These are phyloP conservation scores for Penicillium expansum DNA, from an alignment of 2,329 filamentous ascomycete genomes.

Conservation along the genomic window DNA sequence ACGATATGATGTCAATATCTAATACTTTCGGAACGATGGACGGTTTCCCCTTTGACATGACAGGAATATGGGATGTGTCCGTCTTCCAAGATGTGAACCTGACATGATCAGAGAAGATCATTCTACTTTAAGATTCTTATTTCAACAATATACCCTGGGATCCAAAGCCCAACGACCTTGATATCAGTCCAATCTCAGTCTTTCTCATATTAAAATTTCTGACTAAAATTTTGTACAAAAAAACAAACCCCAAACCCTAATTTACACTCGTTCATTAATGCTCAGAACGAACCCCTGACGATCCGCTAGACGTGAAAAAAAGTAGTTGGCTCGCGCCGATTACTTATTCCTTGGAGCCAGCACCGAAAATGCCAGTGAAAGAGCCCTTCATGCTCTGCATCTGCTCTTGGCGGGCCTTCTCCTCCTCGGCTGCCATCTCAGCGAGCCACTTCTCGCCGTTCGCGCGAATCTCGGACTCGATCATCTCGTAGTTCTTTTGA, in stretches of 20 bases:
- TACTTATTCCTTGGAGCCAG: conserved; percentile 29
- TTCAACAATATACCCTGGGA: conserved; percentile 22
- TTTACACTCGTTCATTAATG: conserved; percentile 36
- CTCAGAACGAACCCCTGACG: conserved; percentile 30
- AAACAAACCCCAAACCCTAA: conserved; percentile 32
- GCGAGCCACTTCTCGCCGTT: conserved; percentile 95
- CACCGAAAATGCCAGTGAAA: conserved; percentile 58
- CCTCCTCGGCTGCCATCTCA: conserved; percentile 84
- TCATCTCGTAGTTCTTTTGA: conserved; percentile 80
- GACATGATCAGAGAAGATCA: conserved; percentile 7
- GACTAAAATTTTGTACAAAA: conserved; percentile 28
- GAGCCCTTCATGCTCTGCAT: conserved; percentile 89
- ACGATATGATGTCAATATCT: conserved; percentile 49
- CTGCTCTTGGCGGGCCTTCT: conserved; percentile 84
- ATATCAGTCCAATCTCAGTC: conserved; percentile 20
- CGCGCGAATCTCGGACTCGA: conserved; percentile 87
- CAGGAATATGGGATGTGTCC: conserved; percentile 46
- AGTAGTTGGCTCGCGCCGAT: conserved; percentile 14
- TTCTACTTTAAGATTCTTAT: conserved; percentile 10
- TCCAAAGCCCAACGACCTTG: conserved; percentile 6
- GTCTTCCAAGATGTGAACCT: conserved; percentile 43
- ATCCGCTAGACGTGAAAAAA: conserved; percentile 24
- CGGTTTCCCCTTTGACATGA: conserved; percentile 48
- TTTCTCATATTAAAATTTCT: conserved; percentile 24
- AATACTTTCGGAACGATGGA: conserved; percentile 47